A percentile compares a stretch with the other conserved stretches of the same genome.
Evolutionary conservation across 352 stramenopile species (phyloP).

Genomic region (Phytopythium oedochilum): DNA sequence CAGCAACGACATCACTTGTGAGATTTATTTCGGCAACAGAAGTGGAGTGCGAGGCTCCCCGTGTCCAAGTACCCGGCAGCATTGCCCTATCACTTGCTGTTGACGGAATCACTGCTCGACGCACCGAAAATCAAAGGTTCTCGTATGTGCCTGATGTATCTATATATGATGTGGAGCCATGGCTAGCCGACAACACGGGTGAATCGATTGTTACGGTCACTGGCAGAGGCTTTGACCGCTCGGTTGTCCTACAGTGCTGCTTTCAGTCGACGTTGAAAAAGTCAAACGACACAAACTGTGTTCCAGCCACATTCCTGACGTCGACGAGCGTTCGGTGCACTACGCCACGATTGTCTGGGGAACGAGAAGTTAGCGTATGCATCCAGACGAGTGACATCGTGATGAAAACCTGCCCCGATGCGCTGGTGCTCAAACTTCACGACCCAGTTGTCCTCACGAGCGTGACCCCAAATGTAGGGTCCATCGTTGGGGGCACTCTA

Average conservation of each 20-base stretch:
- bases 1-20: background rate
- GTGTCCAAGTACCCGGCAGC: constrained; percentile 6
- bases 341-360: constrained; percentile 14
- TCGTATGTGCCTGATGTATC: constrained; percentile 24
- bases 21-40: constrained; percentile 14
- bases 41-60: constrained; percentile 20
- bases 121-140: constrained; percentile 19
- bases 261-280: constrained; percentile 16
- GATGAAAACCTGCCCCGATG: background rate
- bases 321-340: constrained; percentile 23
- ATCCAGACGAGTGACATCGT: constrained; percentile 14
- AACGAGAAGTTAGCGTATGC: constrained; percentile 11
- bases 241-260: constrained; percentile 42
- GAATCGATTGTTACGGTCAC: constrained; percentile 27
- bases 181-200: constrained; percentile 26
- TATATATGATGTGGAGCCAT: constrained; percentile 39
- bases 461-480: constrained; percentile 23
- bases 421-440: constrained; percentile 23
- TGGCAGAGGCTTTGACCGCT: constrained; percentile 38
- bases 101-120: constrained; percentile 15
- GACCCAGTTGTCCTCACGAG: constrained; percentile 16
- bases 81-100: constrained; percentile 22
- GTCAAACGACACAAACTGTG: constrained; percentile 8
- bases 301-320: constrained; percentile 24
- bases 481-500: constrained; percentile 31